A percentile compares a stretch with the other conserved stretches of the same genome.
These are phyloP conservation scores for Alloascoidea hylecoeti DNA, from an alignment of 805 yeast genomes.

Conservation along the genomic window DNA sequence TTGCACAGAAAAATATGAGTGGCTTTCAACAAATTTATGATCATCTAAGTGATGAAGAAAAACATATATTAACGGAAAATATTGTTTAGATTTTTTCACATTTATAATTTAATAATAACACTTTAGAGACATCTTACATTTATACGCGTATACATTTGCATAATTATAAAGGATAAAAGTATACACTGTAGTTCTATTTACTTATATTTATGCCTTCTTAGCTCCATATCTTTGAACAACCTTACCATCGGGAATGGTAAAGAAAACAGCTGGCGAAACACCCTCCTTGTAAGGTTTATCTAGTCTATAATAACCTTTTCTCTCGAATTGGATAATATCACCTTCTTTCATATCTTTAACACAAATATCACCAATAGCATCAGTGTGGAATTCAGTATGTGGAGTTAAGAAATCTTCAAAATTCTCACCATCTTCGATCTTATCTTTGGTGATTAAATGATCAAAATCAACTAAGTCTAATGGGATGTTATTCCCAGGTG, in stretches of 20 bases:
- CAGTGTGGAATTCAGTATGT: conserved; percentile 68
- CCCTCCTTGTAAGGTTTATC: conserved; percentile 43
- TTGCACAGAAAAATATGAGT: background rate
- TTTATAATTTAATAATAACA: no score
- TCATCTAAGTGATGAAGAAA: background rate
- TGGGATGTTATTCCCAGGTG: conserved; percentile 46
- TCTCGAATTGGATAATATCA: conserved; percentile 86
- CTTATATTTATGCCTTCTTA: conserved; percentile 32
- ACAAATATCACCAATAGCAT: conserved; percentile 71
- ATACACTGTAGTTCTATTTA: no score
- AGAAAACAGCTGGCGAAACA: conserved; percentile 55
- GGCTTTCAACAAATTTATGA: background rate
- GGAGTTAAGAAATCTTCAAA: conserved; percentile 87
- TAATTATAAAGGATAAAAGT: no score
- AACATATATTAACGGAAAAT: background rate
- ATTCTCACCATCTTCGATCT: conserved; percentile 86
- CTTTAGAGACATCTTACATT: no score
- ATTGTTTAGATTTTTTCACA: no score
- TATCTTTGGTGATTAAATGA: conserved; percentile 89
- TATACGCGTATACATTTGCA: no score
- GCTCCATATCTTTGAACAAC: conserved; percentile 63
- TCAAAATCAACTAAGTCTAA: conserved; percentile 86
- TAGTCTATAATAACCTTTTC: conserved; percentile 90
- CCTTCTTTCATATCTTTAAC: conserved; percentile 67
- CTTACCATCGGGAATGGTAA: conserved; percentile 95